Conservation (phyloP, 352 stramenopile genomes). For the Pythium apleroticum region DNA sequence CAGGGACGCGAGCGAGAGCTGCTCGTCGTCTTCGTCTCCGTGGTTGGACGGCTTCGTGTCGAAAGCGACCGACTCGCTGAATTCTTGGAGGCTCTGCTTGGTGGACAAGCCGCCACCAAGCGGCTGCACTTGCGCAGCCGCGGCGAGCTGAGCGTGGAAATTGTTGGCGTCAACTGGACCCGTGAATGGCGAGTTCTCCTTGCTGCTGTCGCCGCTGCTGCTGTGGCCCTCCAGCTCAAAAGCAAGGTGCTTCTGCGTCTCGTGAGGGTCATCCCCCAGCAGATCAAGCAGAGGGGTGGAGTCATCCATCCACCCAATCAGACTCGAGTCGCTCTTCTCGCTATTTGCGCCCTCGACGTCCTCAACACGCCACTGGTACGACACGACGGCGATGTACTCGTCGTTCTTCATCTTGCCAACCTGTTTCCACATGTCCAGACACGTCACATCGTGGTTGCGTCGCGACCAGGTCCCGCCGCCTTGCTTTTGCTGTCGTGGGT, state of each 20-base stretch:
- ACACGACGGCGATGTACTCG: conserved; percentile 74
- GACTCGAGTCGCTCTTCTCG: conserved; percentile 1
- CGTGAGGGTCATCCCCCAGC: not conserved
- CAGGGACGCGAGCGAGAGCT: conserved; percentile 18
- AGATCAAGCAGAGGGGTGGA: conserved; percentile 17
- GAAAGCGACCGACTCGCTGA: conserved; percentile 23
- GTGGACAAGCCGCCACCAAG: not conserved
- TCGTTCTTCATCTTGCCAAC: conserved; percentile 58
- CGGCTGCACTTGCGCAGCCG: conserved; percentile 10
- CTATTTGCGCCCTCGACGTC: not conserved
- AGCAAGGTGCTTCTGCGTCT: conserved; percentile 16
- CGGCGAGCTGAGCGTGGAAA: not conserved
- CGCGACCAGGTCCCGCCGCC: conserved; percentile 36
- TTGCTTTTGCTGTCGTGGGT: not conserved
- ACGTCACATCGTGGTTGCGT: conserved; percentile 48
- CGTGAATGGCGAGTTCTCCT: conserved; percentile 19
- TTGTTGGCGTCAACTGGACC: conserved; percentile 2
- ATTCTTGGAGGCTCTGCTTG: conserved; percentile 22
- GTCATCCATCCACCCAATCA: conserved; percentile 17
- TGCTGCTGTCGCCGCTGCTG: conserved; percentile 12
- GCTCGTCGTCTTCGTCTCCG: not conserved
- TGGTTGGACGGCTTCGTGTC: conserved; percentile 4
- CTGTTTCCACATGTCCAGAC: conserved; percentile 72
- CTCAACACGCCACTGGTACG: conserved; percentile 48
- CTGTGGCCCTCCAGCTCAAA: conserved; percentile 15